phyloP scores from a whole-genome alignment of 768 basidiomycete genomes.

The Hypholoma fasciculare region DNA sequence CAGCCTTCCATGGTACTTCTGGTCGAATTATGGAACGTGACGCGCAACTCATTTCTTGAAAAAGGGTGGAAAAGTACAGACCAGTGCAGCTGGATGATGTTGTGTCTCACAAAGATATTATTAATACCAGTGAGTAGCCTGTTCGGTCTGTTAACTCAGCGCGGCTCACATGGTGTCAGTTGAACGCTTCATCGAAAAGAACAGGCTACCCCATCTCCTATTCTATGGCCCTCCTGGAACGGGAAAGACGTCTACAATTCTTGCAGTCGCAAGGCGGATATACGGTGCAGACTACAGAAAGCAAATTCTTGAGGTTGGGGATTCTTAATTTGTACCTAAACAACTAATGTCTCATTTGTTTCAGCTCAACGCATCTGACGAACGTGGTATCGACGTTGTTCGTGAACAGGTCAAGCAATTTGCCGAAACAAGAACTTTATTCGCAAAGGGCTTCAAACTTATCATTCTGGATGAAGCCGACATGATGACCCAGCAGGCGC shows the following conservation, averaged over 20 bases:
- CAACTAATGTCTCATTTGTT: neutral
- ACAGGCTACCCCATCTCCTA: conserved; percentile 89
- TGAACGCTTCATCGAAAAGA: conserved; percentile 95
- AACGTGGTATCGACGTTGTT: conserved; percentile 97
- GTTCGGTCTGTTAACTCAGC: neutral
- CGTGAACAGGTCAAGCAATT: conserved; percentile 99
- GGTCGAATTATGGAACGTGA: conserved; percentile 1
- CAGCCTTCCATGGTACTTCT: conserved; percentile 79
- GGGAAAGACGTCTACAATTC: conserved; percentile 96
- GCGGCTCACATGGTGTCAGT: conserved; percentile 48
- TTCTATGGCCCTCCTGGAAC: conserved; percentile 99
- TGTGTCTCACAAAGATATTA: conserved; percentile 96
- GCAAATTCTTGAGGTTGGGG: conserved; percentile 87
- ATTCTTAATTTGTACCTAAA: neutral
- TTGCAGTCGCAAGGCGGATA: conserved; percentile 93
- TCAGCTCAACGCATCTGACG: conserved; percentile 96
- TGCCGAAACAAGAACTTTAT: conserved; percentile 90
- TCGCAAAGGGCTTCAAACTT: conserved; percentile 93
- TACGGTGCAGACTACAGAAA: conserved; percentile 86
- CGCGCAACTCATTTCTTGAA: conserved; percentile 9
- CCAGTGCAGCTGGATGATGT: conserved; percentile 91
- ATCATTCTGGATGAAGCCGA: conserved; percentile 99
- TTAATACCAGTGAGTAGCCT: conserved; percentile 74
- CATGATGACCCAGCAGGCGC: conserved; percentile 99
- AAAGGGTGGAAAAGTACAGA: conserved; percentile 97